These are phyloP conservation scores for Apiospora hydei DNA, from an alignment of 2,329 filamentous ascomycete species.

Conservation along the genomic window DNA sequence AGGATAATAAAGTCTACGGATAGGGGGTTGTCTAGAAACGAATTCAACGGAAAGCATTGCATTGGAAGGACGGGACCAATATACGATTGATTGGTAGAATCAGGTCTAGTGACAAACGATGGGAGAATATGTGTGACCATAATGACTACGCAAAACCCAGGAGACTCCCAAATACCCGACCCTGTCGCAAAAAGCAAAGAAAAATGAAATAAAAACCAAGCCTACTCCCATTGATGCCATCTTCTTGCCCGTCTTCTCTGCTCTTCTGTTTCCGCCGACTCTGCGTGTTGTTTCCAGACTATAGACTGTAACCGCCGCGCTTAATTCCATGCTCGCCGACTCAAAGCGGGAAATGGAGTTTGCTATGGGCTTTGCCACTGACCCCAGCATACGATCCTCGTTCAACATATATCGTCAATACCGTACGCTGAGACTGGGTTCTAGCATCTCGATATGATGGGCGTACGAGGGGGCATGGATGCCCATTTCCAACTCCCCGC, in stretches of 20 bases:
- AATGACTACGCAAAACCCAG: constrained; percentile 8
- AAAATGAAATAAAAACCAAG: background rate
- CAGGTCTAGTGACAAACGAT: background rate
- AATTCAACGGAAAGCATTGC: background rate
- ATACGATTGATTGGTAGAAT: background rate
- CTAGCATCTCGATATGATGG: background rate
- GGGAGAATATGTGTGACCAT: constrained; percentile 8
- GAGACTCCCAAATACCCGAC: background rate
- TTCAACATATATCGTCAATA: background rate
- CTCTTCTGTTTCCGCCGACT: background rate
- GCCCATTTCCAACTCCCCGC: background rate
- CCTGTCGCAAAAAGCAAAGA: background rate
- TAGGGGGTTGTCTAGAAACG: background rate
- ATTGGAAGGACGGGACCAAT: background rate
- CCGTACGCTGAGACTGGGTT: background rate
- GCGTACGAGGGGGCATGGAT: background rate
- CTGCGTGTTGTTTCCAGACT: background rate
- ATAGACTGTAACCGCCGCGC: background rate
- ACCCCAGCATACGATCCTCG: no score
- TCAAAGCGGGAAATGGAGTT: no score
- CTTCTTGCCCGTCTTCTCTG: background rate
- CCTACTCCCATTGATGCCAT: constrained; percentile 3
- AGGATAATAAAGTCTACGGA: background rate
- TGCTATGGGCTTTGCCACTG: background rate
- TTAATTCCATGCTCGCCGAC: background rate